Base-by-base conservation (phyloP, 129 eudicot species). In the Flaveria trinervia region DNA sequence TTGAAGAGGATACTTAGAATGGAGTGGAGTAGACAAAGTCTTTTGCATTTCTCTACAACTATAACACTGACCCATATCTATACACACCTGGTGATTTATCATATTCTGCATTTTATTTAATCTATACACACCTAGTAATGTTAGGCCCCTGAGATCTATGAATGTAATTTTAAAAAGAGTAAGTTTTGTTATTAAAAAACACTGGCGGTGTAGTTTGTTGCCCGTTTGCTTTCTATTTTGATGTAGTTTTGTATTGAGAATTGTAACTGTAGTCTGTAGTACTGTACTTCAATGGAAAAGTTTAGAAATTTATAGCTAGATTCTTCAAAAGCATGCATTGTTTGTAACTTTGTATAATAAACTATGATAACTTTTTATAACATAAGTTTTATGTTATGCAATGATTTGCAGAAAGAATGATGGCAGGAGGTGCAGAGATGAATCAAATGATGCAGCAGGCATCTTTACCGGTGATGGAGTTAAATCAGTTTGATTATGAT, bases 1-100 rank as follows among this genome's bases (percentile, higher is more conserved):
- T 6, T 1, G 28, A 57, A 59, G 51, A 60, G 71, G 39, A 22
- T 60, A 14, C 20, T 15, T 1, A 45, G 13, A 73, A 91, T 91
- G 97, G 97, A 91, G 46, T 91, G 92, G 92, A 88, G 82, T 83
- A 85, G 84, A 7, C 83, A 84, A 22, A 75, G 49, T 88, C 97
- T 61, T 85, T 91, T 46, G 82, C 85, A 85, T 86, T 88, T 71
- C 88, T 91, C 71, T 86, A 88, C 74, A 83, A 79, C 79, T 79
- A 77, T 73, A 86, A 88, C 84, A 80, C 75, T 61, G 88, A 88
- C 69, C 79, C 70, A 23, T 88, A 74, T 68, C 69, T 80, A 44
- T 80, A 80, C 33, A 84, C 74, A 57, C 68, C 84, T 44, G 96
- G 87, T 84, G 68, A 70, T 30, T 62, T 49, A 16, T n/a, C 67